Evolutionary conservation across 805 yeast genomes (phyloP), one percentile per base, ranked within the genome.

Genomic region (Lipomyces yamadae): DNA sequence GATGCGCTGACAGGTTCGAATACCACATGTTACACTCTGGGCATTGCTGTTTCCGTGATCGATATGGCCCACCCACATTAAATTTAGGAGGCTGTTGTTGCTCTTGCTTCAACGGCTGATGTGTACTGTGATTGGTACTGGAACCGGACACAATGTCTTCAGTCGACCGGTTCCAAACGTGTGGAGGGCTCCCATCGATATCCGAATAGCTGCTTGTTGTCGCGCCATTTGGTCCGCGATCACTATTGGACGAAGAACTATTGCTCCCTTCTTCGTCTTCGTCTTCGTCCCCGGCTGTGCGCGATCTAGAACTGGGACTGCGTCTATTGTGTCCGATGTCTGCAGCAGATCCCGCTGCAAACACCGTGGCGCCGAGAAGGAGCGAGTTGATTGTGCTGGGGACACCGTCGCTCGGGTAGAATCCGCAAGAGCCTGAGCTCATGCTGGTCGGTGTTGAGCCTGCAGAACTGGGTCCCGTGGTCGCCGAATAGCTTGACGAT

Each of bases 1-100:
- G 86, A 77, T 90, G 97, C 5, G 97, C 91, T 33, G 94, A 91
- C 72, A 92, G 80, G 75, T 92, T 92, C 64, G 91, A 85, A 77
- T 88, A 92, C 74, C 80, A 87, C 63, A 85, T 81, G 69, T 81
- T 82, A 75, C 95, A 89, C 62, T 85, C 86, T 0, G 90, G 88
- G 74, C 95, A 89, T 77, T 87, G 88, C 75, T 87, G 83, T 82
- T 87, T 88, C 77, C 84, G 85, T 15, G 66, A 42, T n/a, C 67
- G 64, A 29, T 33, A 45, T 39, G 67, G 67, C 5, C 65, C 65
- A 11, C 58, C 61, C n/a, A 34, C 56, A 15, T 10, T 2, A 5
- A 30, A 50, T 11, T n/a, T 48, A 3, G 13, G 13, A 48, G 35
- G 48, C 5, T 18, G 59, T 42, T 56, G 59, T 30, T n/a, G 52